A percentile compares a stretch with the other conserved stretches of the same genome.
Conservation (phyloP, 305 asterid species). For the Fraxinus sp. region DNA sequence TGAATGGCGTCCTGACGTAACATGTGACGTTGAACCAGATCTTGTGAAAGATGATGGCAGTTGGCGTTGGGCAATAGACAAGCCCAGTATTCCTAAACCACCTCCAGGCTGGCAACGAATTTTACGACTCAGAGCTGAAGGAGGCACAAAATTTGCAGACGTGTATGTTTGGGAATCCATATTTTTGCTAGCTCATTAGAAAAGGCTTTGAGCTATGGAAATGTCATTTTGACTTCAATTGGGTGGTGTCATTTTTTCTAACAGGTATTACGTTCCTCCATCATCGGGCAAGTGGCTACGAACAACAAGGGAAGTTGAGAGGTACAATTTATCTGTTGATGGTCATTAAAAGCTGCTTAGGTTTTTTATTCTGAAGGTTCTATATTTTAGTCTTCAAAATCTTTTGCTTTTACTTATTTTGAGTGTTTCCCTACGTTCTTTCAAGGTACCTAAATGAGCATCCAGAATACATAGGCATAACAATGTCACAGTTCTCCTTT, state of each 20-base stretch:
- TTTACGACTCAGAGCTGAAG: slow-evolving; percentile 71
- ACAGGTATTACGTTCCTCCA: slow-evolving; percentile 71
- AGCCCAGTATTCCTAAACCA: slow-evolving; percentile 68
- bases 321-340: slow-evolving; percentile 30
- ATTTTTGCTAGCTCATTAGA: background rate
- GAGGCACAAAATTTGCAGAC: slow-evolving; percentile 80
- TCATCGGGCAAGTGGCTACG: slow-evolving; percentile 63
- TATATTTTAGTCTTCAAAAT: background rate
- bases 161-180: slow-evolving; percentile 53
- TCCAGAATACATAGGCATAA: slow-evolving; percentile 48
- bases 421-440: slow-evolving; percentile 22
- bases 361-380: background rate
- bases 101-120: slow-evolving; percentile 85
- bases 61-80: slow-evolving; percentile 91
- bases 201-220: background rate
- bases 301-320: slow-evolving; percentile 58
- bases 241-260: slow-evolving; percentile 7
- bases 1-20: slow-evolving; percentile 63
- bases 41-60: slow-evolving; percentile 61
- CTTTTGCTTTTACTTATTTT: slow-evolving; percentile 7
- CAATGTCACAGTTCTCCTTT: slow-evolving; percentile 62
- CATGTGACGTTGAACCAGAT: slow-evolving; percentile 73
- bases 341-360: background rate
- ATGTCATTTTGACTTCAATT: slow-evolving; percentile 5
- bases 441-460: slow-evolving; percentile 58